Base-by-base conservation (phyloP, 179 eudicot species). In the Dionaea muscipula region DNA sequence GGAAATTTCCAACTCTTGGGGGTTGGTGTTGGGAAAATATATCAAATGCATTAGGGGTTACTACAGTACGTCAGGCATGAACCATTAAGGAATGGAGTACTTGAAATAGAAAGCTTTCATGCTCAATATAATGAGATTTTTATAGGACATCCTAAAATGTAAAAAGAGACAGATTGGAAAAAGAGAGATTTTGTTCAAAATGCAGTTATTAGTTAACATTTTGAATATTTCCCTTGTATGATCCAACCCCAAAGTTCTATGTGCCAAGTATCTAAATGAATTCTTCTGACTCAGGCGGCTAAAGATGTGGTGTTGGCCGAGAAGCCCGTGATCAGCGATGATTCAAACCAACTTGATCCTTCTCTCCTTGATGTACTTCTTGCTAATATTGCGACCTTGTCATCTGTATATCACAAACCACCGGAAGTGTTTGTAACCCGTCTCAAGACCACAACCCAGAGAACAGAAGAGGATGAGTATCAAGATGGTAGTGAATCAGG, bases 341-440 rank as follows among this genome's bases (percentile, higher is more conserved):
- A 84, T 73, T 91, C 97, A 14, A 90, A 90, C 75, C 95, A 78
- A 65, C 82, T 84, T 16, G 98, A 91, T 59, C 57, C 94, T 60
- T 80, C 98, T 72, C 94, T 86, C 62, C 94, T 90, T 44, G 97
- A 86, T 53, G 97, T 86, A 73, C 97, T 90, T 68, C 84, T 90
- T 47, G 94, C 91, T 52, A 90, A 90, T 62, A 86, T 90, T 63
- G 87, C 98, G 53, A 86, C 98, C 51, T 69, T 86, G 62, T 84
- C 98, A 59, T 86, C 95, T 57, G 98, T 91, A 56, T 91, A 84
- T 68, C 98, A 91, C 76, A 91, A 91, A 71, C 94, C 95, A 15
- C 91, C 91, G 13, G 98, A 91, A 23, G 78, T 88, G 70, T 91
- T 91, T 68, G 85, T 91, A 36, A 87, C 91, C 54, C 94, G 86